A percentile compares a stretch with the other conserved stretches of the same genome.
Conservation (phyloP, 108 stramenopile species). For the Schizochytrium sp. region DNA sequence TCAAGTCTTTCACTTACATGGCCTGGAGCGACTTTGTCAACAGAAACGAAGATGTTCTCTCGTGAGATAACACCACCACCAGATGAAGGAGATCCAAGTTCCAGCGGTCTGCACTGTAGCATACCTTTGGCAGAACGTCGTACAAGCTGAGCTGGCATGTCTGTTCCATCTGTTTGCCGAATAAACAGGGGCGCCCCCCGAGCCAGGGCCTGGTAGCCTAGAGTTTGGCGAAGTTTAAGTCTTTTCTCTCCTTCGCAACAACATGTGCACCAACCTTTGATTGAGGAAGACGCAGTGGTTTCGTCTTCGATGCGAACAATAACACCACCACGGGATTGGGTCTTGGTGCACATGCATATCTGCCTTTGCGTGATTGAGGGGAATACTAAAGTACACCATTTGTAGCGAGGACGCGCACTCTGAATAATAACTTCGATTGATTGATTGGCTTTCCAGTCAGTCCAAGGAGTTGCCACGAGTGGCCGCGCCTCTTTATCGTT, state of each 20-base stretch:
- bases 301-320: not conserved
- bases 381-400: not conserved
- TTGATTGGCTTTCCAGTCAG: not conserved
- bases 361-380: not conserved
- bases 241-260: not conserved
- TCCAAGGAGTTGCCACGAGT: not conserved
- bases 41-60: not conserved
- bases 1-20: not conserved
- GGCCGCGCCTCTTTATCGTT: not conserved
- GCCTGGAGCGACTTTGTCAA: not conserved
- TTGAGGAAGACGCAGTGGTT: not conserved
- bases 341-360: not conserved
- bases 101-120: not conserved
- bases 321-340: not conserved
- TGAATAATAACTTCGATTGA: not conserved
- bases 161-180: not conserved
- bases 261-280: slow-evolving; percentile 21
- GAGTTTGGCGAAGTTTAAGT: not conserved
- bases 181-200: not conserved
- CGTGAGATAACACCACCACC: too few relatives aligned
- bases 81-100: not conserved
- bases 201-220: slow-evolving; percentile 13
- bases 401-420: not conserved
- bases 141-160: not conserved
- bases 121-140: slow-evolving; percentile 1